Base-by-base conservation (phyloP, 2,329 filamentous ascomycete genomes). In the Claviceps cyperi region DNA sequence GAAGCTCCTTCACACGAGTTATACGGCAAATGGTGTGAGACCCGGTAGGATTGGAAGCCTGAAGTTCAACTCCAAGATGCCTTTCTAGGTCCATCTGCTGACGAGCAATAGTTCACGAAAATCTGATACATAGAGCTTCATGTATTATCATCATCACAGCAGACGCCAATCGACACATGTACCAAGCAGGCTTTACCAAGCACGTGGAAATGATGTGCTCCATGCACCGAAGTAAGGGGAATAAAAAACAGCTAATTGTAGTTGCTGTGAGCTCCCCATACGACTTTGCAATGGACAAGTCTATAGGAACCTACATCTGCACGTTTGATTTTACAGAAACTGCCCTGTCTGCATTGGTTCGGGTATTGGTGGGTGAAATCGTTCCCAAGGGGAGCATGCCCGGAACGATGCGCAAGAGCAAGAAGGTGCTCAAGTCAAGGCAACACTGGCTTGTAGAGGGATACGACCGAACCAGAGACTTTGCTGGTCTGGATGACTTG, bases 261-360 rank as follows among this genome's bases (percentile, higher is more conserved):
- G 84, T 96, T 7, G 86, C 91, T 1, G 90, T 94, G 57, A 95
- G 89, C 66, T 96, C 90, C 1, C 91, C 91, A 0, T 97, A 96
- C 64, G 91, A 97, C 64, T 97, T 97, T 63, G 89, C 88, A 43
- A 89, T 91, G 77, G 91, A 97, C 60, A 84, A 84, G 55, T 81
- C 81, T 1, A 91, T 97, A 40, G 86, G 86, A 5, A 95, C 90
- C 1, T 96, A 96, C 59, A 77, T 97, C 40, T 96, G 91, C 70
- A 95, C 90, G 0, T 96, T 94, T 64, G 90, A 96, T 67, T 96
- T 95, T 60, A 96, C 91, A 0, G 91, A 96, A 59, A 91, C 86
- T 7, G 89, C 91, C 17, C 79, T 96, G 69, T 82, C 84, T 53
- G 86, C 89, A 1, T 70, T 95, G 4, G 87, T 94, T 17, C 82